Evolutionary conservation across 331 rosid species (phyloP).

Genomic region (Malus hybrid): DNA sequence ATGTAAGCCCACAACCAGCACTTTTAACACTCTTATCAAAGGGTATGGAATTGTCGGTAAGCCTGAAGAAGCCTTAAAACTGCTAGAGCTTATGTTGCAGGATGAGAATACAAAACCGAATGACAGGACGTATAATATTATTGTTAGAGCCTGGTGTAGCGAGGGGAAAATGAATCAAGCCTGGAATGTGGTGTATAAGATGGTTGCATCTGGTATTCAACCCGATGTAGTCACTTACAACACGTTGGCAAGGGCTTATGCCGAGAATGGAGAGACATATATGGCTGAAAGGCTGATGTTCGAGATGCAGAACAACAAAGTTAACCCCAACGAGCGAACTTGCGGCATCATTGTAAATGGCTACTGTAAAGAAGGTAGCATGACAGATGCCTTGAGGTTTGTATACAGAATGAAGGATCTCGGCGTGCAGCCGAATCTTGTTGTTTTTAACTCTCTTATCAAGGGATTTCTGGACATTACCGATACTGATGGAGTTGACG

Average conservation of each 20-base stretch:
- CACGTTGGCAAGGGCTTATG: slow-evolving; percentile 83
- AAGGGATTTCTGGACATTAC: slow-evolving; percentile 73
- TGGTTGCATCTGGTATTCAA: slow-evolving; percentile 67
- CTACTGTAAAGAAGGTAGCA: slow-evolving; percentile 80
- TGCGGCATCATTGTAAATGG: slow-evolving; percentile 82
- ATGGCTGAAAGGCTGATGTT: slow-evolving; percentile 62
- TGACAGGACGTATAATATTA: slow-evolving; percentile 79
- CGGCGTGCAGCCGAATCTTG: slow-evolving; percentile 69
- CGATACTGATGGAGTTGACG: slow-evolving; percentile 71
- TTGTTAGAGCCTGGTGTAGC: slow-evolving; percentile 82
- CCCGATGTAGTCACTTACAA: slow-evolving; percentile 90
- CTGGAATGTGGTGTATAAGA: slow-evolving; percentile 57
- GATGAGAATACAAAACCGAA: slow-evolving; percentile 60
- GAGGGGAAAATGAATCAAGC: slow-evolving; percentile 60
- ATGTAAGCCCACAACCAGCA: slow-evolving; percentile 82
- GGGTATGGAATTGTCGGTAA: slow-evolving; percentile 72
- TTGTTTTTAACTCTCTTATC: slow-evolving; percentile 78
- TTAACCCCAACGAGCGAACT: slow-evolving; percentile 76
- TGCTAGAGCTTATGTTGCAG: slow-evolving; percentile 63
- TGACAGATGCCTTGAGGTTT: slow-evolving; percentile 78
- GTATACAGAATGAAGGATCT: slow-evolving; percentile 75
- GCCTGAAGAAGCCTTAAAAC: slow-evolving; percentile 61
- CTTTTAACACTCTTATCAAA: slow-evolving; percentile 86
- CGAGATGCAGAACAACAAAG: slow-evolving; percentile 61
- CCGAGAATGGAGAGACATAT: slow-evolving; percentile 67